Base-by-base conservation (phyloP, 2,329 filamentous ascomycete species). In the Sarocladium brachiariae region DNA sequence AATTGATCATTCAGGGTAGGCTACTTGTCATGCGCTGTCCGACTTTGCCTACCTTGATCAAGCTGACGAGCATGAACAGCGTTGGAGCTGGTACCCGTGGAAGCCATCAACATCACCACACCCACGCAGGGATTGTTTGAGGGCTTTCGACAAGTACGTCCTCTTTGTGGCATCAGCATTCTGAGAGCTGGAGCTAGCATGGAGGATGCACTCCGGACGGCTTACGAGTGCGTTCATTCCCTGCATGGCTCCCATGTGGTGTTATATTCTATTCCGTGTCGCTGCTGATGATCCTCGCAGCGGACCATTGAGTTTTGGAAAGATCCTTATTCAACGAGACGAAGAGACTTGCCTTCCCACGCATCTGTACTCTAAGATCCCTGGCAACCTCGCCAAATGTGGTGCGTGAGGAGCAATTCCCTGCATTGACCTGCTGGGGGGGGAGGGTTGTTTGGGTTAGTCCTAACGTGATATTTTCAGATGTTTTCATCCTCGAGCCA, bases 301-400 rank as follows among this genome's bases (percentile, higher is more conserved):
- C 16, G 62, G 60, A 0, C 58, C 59, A 4, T 45, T 65, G 30
- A 63, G 58, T 50, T 64, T 62, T 52, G 64, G 63, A 9, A 63
- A 64, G 50, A 58, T 65, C 23, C 53, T 66, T 14, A 66, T 65
- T 34, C 64, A 65, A 39, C 55, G 64, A 41, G 57, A 66, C 54
- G 63, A 65, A 50, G 53, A 56, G 27, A 65, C 62, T 1, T 56
- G 57, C 25, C 52, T 59, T 5, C 61, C 64, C 2, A 51, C 43
- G 10, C 56, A 62, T n/a, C 53, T 64, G 4, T 65, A 65, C 48
- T 60, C 58, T 16, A 65, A 65, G 39, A 52, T 65, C 16, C 63
- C 63, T 5, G 35, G 45, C 27, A 51, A 55, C 16, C 58, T 65
- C 11, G 48, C 50, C 18, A 37, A 50, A 25, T 43, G 31, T 25